Conservation (phyloP, 768 basidiomycete species). For the Mycena latifolia region DNA sequence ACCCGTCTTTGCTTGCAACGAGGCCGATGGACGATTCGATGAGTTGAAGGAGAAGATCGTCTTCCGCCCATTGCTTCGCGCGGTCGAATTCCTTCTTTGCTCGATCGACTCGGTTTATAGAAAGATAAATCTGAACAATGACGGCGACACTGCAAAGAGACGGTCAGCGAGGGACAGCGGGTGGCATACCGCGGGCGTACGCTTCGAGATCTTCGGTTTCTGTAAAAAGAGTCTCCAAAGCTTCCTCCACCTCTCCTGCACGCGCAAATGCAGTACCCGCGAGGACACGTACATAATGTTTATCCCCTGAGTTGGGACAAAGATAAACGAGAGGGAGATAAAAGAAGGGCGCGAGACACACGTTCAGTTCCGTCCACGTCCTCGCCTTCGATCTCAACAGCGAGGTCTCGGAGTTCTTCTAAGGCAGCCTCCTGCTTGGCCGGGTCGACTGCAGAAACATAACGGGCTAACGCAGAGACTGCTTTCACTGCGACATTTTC, state of each 20-base stretch:
- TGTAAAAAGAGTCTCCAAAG: slow-evolving; percentile 86
- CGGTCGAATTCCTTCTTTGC: slow-evolving; percentile 89
- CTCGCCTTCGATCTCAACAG: slow-evolving; percentile 88
- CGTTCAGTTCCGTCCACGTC: slow-evolving; percentile 75
- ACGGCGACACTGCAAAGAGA: slow-evolving; percentile 73
- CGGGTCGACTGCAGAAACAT: slow-evolving; percentile 60
- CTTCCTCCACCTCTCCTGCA: slow-evolving; percentile 92
- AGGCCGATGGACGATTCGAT: slow-evolving; percentile 89
- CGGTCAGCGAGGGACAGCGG: slow-evolving; percentile 4
- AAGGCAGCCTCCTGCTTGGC: slow-evolving; percentile 69
- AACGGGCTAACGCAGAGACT: slow-evolving; percentile 79
- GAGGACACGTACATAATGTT: slow-evolving; percentile 79
- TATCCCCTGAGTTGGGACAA: too few relatives aligned
- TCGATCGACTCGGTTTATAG: slow-evolving; percentile 89
- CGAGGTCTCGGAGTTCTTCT: slow-evolving; percentile 87
- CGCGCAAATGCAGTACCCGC: slow-evolving; percentile 90
- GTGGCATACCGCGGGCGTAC: slow-evolving; percentile 59
- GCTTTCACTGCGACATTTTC: slow-evolving; percentile 81
- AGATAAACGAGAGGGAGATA: too few relatives aligned
- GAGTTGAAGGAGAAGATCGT: slow-evolving; percentile 89
- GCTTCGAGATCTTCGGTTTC: slow-evolving; percentile 88
- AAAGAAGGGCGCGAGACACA: too few relatives aligned
- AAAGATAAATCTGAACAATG: slow-evolving; percentile 88
- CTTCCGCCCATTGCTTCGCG: slow-evolving; percentile 89
- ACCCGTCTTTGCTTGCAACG: slow-evolving; percentile 79